Base-by-base conservation (phyloP, 371 early-diverging fungal genomes). In the Blyttiomyces sp. region DNA sequence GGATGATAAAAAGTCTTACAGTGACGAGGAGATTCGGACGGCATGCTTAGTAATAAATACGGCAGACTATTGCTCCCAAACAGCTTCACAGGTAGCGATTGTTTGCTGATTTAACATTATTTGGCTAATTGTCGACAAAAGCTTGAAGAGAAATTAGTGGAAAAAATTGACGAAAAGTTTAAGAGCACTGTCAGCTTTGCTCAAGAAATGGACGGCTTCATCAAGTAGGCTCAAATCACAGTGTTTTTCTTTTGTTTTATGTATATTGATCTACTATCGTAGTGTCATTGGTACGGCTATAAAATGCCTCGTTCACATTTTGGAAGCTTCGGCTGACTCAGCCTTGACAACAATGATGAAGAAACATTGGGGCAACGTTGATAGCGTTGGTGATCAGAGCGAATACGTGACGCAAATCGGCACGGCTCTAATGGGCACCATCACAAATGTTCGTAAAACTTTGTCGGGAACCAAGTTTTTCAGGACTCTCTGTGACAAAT, bases 331-430 rank as follows among this genome's bases (percentile, higher is more conserved):
- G 33, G 80, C 85, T 44, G 94, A 91, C 5, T 65, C 86, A 3
- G 82, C 86, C 1, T 66, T 94, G 23, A 68, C 77, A 1, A 64
- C 80, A 48, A 91, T 95, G 91, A 59, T 83, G 16, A 78, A 79
- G 57, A 70, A 87, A 16, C 80, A 84, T 3, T 97, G 97, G 96
- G 84, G 81, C 4, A 79, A 81, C 0, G 64, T 94, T 62, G 86
- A 88, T 52, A 73, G 85, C 1, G 96, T 95, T 6, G 97, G 95
- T 6, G 97, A 97, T 69, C 95, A 95, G 65, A 92, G 92, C 0
- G 88, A 84, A 49, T 94, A 94, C 72, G 86, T 96, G 23, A 80
- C 82, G 1, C 69, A 75, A 60, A 77, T 91, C 30, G 83, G 84
- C 28, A 73, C 70, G 16, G 73, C 75, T 4, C 69, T 91, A 13